phyloP scores from a whole-genome alignment of 2,329 filamentous ascomycete species.

The Colletotrichum tanaceti region DNA sequence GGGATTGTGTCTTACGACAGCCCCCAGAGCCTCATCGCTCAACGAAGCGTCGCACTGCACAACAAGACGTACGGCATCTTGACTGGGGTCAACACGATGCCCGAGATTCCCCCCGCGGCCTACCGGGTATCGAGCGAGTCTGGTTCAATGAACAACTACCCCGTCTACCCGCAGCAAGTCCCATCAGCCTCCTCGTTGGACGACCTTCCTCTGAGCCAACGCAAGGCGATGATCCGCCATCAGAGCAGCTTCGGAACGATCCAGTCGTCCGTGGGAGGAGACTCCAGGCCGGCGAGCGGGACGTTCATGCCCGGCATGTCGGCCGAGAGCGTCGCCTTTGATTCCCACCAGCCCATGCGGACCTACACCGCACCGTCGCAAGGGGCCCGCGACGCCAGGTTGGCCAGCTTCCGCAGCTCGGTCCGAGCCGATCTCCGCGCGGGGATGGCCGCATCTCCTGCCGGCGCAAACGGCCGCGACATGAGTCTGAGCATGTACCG shows the following conservation, averaged over 20 bases:
- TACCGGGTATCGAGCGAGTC: slow-evolving; percentile 54
- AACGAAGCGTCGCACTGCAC: slow-evolving; percentile 66
- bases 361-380: slow-evolving; percentile 55
- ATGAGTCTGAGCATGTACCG: slow-evolving; percentile 49
- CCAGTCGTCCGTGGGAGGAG: slow-evolving; percentile 42
- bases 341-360: slow-evolving; percentile 67
- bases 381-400: slow-evolving; percentile 65
- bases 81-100: slow-evolving; percentile 44
- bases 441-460: slow-evolving; percentile 50
- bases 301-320: slow-evolving; percentile 20
- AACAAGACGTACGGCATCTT: slow-evolving; percentile 61
- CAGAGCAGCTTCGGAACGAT: slow-evolving; percentile 56
- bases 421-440: slow-evolving; percentile 71
- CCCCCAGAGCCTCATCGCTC: slow-evolving; percentile 66
- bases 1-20: slow-evolving; percentile 63
- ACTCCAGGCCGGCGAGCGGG: slow-evolving; percentile 20
- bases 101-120: slow-evolving; percentile 43
- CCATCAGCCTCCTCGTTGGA: slow-evolving; percentile 60
- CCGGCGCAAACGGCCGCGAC: slow-evolving; percentile 50
- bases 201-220: slow-evolving; percentile 77
- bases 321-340: slow-evolving; percentile 55
- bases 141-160: slow-evolving; percentile 54
- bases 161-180: slow-evolving; percentile 43
- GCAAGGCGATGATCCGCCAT: slow-evolving; percentile 68
- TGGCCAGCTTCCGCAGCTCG: slow-evolving; percentile 75